Evolutionary conservation across 169 alveolate species (phyloP), one percentile per base, ranked within the genome.

Genomic region (Cryptosporidium andersoni): DNA sequence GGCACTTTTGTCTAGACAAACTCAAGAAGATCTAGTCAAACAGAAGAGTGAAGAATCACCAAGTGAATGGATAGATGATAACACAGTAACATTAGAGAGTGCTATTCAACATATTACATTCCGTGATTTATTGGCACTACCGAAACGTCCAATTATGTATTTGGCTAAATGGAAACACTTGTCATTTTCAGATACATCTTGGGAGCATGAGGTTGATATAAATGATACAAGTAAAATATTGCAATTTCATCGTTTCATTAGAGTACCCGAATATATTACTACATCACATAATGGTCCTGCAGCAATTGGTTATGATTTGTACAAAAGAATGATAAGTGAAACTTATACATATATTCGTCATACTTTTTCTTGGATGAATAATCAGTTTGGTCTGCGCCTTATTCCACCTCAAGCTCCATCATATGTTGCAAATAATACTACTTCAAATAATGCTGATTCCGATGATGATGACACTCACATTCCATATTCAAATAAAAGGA

Each of bases 1-100:
- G 89, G 89, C 89, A 7, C 66, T 80, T 3, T 55, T 81, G 11
- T 81, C 89, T 4, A 65, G 89, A n/a, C 89, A 65, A 51, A 67
- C 89, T 2, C 85, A 80, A 66, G 89, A 80, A 53, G 89, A 66
- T 65, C 65, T 66, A 3, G 89, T 67, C 14, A 81, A 81, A 1
- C 81, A 81, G 51, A 80, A 66, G 56, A 81, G 82, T 39, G 89
- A 56, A 16, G 82, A 66, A 37, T 67, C 67, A 3, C 65, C 89
- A 58, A 74, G 60, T 11, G 85, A 74, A 34, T 74, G 85, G 85
- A 16, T 58, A 7, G 85, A 74, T 48, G 85, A 74, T 34, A 66
- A 74, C 12, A 74, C 85, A 34, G 68, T 74, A 8, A 74, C 85
- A 5, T 43, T 74, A 42, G 85, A 74, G 58, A 74, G 74, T 4